Conservation (phyloP, 2,329 filamentous ascomycete genomes). For the Talaromyces sp. region DNA sequence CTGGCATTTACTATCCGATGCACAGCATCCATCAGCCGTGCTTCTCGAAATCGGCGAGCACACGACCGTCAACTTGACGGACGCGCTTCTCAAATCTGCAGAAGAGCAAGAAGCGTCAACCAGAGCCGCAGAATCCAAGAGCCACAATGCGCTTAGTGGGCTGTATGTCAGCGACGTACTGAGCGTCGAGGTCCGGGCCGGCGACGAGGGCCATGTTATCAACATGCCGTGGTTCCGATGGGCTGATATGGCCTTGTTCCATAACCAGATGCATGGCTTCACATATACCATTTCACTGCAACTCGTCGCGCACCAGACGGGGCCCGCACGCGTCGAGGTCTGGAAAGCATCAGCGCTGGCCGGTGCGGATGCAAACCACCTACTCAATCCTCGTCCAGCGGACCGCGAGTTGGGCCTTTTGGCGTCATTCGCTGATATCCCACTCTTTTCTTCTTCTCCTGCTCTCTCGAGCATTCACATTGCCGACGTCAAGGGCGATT, state of each 20-base stretch:
- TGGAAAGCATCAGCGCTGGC: conserved; percentile 7
- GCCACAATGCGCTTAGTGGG: neutral
- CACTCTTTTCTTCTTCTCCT: neutral
- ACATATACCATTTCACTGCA: neutral
- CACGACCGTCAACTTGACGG: neutral
- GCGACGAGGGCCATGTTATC: conserved; percentile 1
- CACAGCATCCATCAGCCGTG: neutral
- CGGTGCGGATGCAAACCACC: neutral
- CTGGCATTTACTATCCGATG: neutral
- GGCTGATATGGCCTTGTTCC: conserved; percentile 3
- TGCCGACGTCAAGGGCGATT: neutral
- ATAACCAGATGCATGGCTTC: conserved; percentile 7
- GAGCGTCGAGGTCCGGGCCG: neutral
- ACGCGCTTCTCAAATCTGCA: conserved; percentile 1
- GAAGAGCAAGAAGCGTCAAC: neutral
- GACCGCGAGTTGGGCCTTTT: neutral
- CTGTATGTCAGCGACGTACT: conserved; percentile 2
- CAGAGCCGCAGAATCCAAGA: neutral
- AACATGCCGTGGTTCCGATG: conserved; percentile 9
- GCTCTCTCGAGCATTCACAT: neutral
- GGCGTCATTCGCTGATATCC: neutral
- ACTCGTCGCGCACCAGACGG: neutral
- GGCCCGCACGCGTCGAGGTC: neutral
- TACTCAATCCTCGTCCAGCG: neutral
- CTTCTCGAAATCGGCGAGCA: conserved; percentile 1